phyloP scores from a whole-genome alignment of 148 eudicot species.

The Dianthus caryophyllus region DNA sequence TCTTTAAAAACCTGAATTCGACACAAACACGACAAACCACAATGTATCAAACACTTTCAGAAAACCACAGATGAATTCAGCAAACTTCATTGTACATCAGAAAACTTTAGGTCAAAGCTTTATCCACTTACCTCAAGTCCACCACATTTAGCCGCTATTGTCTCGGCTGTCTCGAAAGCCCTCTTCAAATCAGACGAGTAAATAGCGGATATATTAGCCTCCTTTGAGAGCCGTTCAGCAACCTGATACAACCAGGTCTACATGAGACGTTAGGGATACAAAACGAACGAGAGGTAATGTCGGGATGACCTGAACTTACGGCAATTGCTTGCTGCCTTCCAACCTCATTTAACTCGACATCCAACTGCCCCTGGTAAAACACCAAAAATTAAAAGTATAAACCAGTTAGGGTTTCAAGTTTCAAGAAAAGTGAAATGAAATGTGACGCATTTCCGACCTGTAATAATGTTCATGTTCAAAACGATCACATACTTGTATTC shows the following conservation, averaged over 20 bases:
- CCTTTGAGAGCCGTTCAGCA: constrained; percentile 60
- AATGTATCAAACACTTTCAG: constrained; percentile 11
- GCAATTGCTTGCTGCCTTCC: constrained; percentile 80
- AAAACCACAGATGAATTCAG: too few species aligned
- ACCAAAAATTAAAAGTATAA: too few species aligned
- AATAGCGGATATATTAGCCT: constrained; percentile 56
- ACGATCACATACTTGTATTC: not conserved
- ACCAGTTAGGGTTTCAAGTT: too few species aligned
- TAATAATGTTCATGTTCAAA: too few species aligned
- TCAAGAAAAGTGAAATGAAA: too few species aligned
- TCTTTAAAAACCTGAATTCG: constrained; percentile 58
- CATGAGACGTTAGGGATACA: constrained; percentile 11
- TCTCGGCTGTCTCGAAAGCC: constrained; percentile 71
- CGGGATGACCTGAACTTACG: constrained; percentile 42
- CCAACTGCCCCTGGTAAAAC: constrained; percentile 65
- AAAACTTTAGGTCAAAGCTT: too few species aligned
- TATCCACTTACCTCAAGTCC: constrained; percentile 50
- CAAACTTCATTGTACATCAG: too few species aligned
- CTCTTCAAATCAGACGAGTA: constrained; percentile 87
- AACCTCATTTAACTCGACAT: constrained; percentile 70
- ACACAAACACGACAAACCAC: constrained; percentile 2
- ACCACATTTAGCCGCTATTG: constrained; percentile 59
- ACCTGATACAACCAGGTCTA: constrained; percentile 39
- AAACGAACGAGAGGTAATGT: constrained; percentile 2
- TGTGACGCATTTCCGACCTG: too few species aligned